A percentile compares a stretch with the other conserved stretches of the same genome.
Evolutionary conservation across 768 basidiomycete genomes (phyloP).

Genomic region (Agrocybe pediades): DNA sequence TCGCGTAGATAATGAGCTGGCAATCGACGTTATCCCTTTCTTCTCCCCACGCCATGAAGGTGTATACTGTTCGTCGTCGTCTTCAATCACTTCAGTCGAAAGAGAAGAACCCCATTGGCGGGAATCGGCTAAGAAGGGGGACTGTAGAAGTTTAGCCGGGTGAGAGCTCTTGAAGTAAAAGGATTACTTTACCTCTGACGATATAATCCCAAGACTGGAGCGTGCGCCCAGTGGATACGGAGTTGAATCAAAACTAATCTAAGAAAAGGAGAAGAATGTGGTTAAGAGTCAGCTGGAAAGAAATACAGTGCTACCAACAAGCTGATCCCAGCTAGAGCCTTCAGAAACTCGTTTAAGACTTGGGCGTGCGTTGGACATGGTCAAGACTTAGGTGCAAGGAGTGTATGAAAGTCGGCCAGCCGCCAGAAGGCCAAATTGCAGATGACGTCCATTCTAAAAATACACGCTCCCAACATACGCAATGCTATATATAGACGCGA

Average conservation of each 20-base stretch:
- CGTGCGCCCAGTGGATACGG: slow-evolving; percentile 31
- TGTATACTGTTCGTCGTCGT: slow-evolving; percentile 38
- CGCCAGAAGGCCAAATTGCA: slow-evolving; percentile 5
- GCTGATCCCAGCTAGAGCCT: slow-evolving; percentile 21
- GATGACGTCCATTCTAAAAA: slow-evolving; percentile 14
- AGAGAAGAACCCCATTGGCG: slow-evolving; percentile 57
- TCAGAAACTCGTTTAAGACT: slow-evolving; percentile 14
- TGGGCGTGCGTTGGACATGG: slow-evolving; percentile 6
- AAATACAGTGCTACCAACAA: slow-evolving; percentile 16
- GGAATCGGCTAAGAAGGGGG: slow-evolving; percentile 55
- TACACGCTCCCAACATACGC: slow-evolving; percentile 9
- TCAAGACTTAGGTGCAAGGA: slow-evolving; percentile 3
- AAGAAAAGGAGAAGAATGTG: background rate
- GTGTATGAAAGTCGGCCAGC: slow-evolving; percentile 1
- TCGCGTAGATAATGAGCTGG: slow-evolving; percentile 51
- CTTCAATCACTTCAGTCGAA: slow-evolving; percentile 42
- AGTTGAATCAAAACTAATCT: slow-evolving; percentile 31
- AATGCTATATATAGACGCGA: slow-evolving; percentile 6
- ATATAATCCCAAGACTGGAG: slow-evolving; percentile 29
- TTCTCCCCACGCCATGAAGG: slow-evolving; percentile 7
- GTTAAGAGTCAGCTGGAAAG: background rate
- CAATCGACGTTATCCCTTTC: background rate
- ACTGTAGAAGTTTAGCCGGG: slow-evolving; percentile 30
- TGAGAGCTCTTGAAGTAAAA: background rate
- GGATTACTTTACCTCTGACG: slow-evolving; percentile 19